phyloP scores from a whole-genome alignment of 257 asterid species.

The Fraxinus anomala region DNA sequence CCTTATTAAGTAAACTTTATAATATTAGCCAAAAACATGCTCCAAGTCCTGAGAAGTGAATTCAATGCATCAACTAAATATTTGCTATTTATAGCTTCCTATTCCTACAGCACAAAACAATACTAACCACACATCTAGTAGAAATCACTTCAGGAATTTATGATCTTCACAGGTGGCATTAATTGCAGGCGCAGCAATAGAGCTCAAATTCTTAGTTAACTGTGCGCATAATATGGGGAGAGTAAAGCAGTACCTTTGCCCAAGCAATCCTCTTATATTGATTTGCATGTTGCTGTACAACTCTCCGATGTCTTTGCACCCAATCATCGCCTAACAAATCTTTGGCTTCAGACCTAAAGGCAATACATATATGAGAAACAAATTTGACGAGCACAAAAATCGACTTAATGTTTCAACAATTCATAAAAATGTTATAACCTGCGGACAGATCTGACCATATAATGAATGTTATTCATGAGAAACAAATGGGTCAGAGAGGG shows the following conservation, averaged over 20 bases:
- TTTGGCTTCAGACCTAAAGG: conserved; percentile 93
- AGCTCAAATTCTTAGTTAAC: conserved; percentile 1
- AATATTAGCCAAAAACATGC: background rate
- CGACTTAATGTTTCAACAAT: conserved; percentile 13
- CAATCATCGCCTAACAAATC: conserved; percentile 98
- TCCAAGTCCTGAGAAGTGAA: background rate
- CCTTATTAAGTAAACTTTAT: too few species aligned
- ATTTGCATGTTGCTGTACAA: conserved; percentile 96
- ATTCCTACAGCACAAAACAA: background rate
- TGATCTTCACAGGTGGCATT: background rate
- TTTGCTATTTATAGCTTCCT: background rate
- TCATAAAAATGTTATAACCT: conserved; percentile 48
- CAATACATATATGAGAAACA: conserved; percentile 25
- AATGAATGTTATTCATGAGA: conserved; percentile 96
- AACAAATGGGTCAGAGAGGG: conserved; percentile 80
- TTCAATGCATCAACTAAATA: background rate
- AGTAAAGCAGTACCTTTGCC: conserved; percentile 66
- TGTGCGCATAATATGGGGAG: conserved; percentile 8
- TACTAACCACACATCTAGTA: background rate
- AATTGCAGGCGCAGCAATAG: conserved; percentile 7
- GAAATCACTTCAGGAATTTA: background rate
- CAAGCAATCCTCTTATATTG: conserved; percentile 95
- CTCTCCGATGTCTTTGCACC: conserved; percentile 97
- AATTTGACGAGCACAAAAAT: conserved; percentile 18
- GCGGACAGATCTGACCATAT: conserved; percentile 99